These are phyloP conservation scores for Talaromyces stipitatus DNA, from an alignment of 495 filamentous ascomycete genomes.

Conservation along the genomic window DNA sequence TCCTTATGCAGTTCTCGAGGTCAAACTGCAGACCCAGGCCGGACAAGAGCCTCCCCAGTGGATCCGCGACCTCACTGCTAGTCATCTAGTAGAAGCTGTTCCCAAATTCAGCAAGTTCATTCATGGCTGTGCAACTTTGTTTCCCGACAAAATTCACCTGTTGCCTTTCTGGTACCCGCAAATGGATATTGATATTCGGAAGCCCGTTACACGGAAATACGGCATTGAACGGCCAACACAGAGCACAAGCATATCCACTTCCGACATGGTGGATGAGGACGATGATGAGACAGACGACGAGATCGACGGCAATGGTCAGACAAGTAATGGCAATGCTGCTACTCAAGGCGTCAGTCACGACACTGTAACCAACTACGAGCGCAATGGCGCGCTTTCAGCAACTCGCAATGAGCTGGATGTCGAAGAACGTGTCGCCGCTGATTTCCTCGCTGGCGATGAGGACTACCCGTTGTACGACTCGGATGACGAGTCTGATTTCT, in stretches of 20 bases:
- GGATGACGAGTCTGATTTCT: slow-evolving; percentile 68
- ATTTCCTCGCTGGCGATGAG: slow-evolving; percentile 47
- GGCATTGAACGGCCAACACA: slow-evolving; percentile 76
- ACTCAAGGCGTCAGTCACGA: slow-evolving; percentile 8
- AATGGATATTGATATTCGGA: slow-evolving; percentile 97
- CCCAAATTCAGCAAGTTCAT: slow-evolving; percentile 99
- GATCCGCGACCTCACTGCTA: slow-evolving; percentile 86
- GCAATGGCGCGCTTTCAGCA: slow-evolving; percentile 17
- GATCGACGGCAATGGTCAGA: slow-evolving; percentile 17
- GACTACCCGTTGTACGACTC: slow-evolving; percentile 91
- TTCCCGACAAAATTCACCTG: slow-evolving; percentile 80
- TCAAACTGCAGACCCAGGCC: slow-evolving; percentile 94
- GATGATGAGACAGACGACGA: slow-evolving; percentile 56
- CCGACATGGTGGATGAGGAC: slow-evolving; percentile 60
- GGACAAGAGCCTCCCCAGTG: slow-evolving; percentile 97
- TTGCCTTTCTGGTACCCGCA: slow-evolving; percentile 97
- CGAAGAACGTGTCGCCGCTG: slow-evolving; percentile 64
- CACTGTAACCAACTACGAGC: slow-evolving; percentile 15
- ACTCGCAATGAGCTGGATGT: slow-evolving; percentile 56
- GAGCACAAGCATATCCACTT: slow-evolving; percentile 66
- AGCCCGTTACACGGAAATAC: slow-evolving; percentile 75
- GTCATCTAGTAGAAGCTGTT: slow-evolving; percentile 93
- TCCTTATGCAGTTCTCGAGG: slow-evolving; percentile 92
- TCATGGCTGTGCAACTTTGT: slow-evolving; percentile 80
- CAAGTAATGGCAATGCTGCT: slow-evolving; percentile 9